A percentile compares a stretch with the other conserved stretches of the same genome.
These are phyloP conservation scores for Silene vulgaris DNA, from an alignment of 179 eudicot species.

Conservation along the genomic window DNA sequence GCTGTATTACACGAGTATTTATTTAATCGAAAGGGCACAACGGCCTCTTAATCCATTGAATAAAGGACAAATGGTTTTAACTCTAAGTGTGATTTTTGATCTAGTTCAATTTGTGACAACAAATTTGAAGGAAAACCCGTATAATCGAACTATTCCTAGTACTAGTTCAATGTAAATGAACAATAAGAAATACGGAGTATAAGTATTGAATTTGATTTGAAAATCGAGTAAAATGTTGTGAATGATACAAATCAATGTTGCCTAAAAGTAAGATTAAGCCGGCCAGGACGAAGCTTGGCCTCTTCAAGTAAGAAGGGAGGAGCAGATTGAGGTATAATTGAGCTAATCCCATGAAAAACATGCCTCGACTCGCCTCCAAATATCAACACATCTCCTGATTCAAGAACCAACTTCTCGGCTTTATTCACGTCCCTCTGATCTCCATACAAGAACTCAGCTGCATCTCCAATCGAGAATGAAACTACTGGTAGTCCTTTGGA, in stretches of 20 bases:
- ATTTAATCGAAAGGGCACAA: too few relatives aligned
- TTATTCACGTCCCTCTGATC: slow-evolving; percentile 38
- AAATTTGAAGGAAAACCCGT: neutral
- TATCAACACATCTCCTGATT: slow-evolving; percentile 77
- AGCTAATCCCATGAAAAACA: slow-evolving; percentile 54
- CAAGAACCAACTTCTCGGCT: slow-evolving; percentile 45
- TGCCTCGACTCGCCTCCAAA: slow-evolving; percentile 70
- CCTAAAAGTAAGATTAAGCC: slow-evolving; percentile 74
- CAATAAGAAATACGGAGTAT: neutral
- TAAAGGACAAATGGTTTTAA: neutral
- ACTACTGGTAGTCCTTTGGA: slow-evolving; percentile 54
- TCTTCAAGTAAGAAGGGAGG: slow-evolving; percentile 35
- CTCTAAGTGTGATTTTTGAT: too few relatives aligned
- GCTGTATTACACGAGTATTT: too few relatives aligned
- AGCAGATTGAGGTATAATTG: slow-evolving; percentile 43
- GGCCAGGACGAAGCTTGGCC: slow-evolving; percentile 45
- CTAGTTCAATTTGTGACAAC: too few relatives aligned
- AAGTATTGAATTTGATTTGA: neutral
- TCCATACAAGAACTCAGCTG: slow-evolving; percentile 65
- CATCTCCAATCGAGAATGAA: slow-evolving; percentile 62
- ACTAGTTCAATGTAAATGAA: neutral
- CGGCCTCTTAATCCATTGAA: neutral
- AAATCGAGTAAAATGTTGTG: neutral
- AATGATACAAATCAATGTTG: slow-evolving; percentile 26
- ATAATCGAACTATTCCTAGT: neutral